Conservation (phyloP, 208 protist genomes). For the Leishmania lainsoni region DNA sequence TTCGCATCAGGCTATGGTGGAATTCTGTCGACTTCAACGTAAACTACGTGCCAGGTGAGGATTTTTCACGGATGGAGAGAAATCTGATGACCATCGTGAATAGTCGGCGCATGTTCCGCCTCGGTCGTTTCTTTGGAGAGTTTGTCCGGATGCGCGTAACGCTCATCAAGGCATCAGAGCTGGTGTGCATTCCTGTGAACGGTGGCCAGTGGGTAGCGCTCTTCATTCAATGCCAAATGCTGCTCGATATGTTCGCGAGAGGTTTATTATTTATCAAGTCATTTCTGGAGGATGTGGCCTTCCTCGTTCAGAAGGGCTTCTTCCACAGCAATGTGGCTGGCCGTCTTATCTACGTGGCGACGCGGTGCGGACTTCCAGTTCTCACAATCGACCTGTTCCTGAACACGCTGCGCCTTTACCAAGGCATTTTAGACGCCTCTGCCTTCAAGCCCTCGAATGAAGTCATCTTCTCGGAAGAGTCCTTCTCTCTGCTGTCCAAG, state of each 20-base stretch:
- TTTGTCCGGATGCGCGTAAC: conserved; percentile 90
- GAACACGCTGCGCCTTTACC: conserved; percentile 85
- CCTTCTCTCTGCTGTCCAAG: conserved; percentile 86
- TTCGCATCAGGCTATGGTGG: conserved; percentile 84
- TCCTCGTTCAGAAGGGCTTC: conserved; percentile 89
- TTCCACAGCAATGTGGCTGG: conserved; percentile 87
- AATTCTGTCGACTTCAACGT: conserved; percentile 74
- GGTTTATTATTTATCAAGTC: conserved; percentile 84
- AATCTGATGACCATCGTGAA: conserved; percentile 93
- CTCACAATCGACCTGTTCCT: conserved; percentile 86
- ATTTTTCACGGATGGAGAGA: conserved; percentile 77
- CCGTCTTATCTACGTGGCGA: conserved; percentile 71
- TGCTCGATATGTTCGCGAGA: conserved; percentile 85
- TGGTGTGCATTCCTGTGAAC: conserved; percentile 84
- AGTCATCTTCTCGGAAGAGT: conserved; percentile 70
- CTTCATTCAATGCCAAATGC: conserved; percentile 93
- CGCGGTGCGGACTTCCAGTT: conserved; percentile 78
- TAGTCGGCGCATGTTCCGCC: conserved; percentile 83
- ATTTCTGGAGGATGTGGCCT: conserved; percentile 87
- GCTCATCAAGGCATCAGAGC: conserved; percentile 86
- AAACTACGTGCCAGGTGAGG: conserved; percentile 75
- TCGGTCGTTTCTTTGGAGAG: conserved; percentile 89
- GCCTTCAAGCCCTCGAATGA: conserved; percentile 44
- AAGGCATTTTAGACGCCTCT: conserved; percentile 83
- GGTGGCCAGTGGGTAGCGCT: conserved; percentile 80